Evolutionary conservation across 2,329 filamentous ascomycete genomes (phyloP).

Genomic region (Rhytidhysteron rufulum): DNA sequence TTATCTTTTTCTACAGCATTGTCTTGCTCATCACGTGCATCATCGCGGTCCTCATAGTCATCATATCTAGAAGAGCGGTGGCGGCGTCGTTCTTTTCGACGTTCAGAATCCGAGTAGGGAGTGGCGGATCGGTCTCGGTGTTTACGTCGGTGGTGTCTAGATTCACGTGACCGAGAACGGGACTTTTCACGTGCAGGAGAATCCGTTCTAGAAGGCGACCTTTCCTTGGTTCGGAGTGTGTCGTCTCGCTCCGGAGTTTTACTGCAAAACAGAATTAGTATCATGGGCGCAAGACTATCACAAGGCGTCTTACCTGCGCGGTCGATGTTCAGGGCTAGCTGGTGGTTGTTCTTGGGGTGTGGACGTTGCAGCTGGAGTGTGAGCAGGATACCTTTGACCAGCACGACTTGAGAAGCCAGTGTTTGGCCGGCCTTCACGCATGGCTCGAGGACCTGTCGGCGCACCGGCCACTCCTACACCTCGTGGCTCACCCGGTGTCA

Average conservation of each 20-base stretch:
- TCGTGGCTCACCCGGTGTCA: slow-evolving; percentile 36
- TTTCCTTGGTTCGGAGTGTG: slow-evolving; percentile 28
- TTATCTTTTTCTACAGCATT: slow-evolving; percentile 33
- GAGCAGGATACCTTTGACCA: slow-evolving; percentile 15
- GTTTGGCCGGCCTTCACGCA: slow-evolving; percentile 84
- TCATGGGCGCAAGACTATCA: background rate
- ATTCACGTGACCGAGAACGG: slow-evolving; percentile 28
- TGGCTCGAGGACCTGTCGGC: slow-evolving; percentile 89
- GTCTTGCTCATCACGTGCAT: slow-evolving; percentile 15
- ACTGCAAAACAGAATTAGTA: slow-evolving; percentile 10
- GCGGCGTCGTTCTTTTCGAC: slow-evolving; percentile 42
- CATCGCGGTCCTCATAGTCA: slow-evolving; percentile 28
- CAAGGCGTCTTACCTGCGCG: slow-evolving; percentile 25
- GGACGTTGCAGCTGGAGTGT: slow-evolving; percentile 17
- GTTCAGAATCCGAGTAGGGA: slow-evolving; percentile 25
- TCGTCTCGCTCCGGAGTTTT: slow-evolving; percentile 33
- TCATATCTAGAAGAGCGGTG: slow-evolving; percentile 45
- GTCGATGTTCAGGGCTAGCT: slow-evolving; percentile 22
- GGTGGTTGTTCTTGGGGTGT: slow-evolving; percentile 15
- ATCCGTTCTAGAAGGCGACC: slow-evolving; percentile 39
- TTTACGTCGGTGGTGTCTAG: slow-evolving; percentile 44
- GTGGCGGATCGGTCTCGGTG: slow-evolving; percentile 54
- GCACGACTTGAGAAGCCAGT: slow-evolving; percentile 67
- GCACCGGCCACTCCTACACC: slow-evolving; percentile 65
- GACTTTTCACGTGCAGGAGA: slow-evolving; percentile 24